These are phyloP conservation scores for Lolium rigidum DNA, from an alignment of 176 grass and related monocot species.

Conservation along the genomic window DNA sequence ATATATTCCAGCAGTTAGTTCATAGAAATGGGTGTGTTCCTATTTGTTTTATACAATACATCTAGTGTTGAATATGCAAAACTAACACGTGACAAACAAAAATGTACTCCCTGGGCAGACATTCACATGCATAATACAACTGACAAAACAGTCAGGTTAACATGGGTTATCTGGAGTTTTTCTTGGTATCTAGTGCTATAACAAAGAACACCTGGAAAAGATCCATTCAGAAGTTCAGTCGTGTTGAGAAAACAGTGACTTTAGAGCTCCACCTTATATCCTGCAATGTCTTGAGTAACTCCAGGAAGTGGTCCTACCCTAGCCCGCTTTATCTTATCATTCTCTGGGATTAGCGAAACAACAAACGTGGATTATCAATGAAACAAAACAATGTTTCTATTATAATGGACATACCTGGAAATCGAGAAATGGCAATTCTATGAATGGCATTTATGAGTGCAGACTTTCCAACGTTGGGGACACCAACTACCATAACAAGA, in stretches of 20 bases:
- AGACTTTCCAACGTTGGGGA: conserved; percentile 98
- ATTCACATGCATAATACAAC: not conserved
- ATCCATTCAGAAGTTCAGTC: not conserved
- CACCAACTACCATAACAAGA: conserved; percentile 94
- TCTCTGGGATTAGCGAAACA: conserved; percentile 54
- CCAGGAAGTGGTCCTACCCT: conserved; percentile 87
- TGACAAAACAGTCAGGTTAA: not conserved
- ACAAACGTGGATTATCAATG: conserved; percentile 33
- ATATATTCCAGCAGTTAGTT: not conserved
- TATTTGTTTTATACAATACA: not conserved
- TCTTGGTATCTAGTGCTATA: not conserved
- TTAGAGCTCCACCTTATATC: conserved; percentile 69
- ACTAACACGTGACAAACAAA: not conserved
- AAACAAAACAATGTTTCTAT: conserved; percentile 26
- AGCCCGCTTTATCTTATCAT: conserved; percentile 85
- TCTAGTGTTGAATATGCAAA: not conserved
- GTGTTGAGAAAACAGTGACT: not conserved
- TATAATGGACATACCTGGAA: conserved; percentile 68
- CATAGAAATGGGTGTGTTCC: not conserved
- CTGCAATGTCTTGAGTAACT: conserved; percentile 98
- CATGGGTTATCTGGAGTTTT: conserved; percentile 16
- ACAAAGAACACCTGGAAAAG: not conserved
- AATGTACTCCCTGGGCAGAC: not conserved
- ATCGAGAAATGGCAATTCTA: conserved; percentile 80
- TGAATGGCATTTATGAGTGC: conserved; percentile 94